Base-by-base conservation (phyloP, 208 protist species). In the Lotmaria passim region DNA sequence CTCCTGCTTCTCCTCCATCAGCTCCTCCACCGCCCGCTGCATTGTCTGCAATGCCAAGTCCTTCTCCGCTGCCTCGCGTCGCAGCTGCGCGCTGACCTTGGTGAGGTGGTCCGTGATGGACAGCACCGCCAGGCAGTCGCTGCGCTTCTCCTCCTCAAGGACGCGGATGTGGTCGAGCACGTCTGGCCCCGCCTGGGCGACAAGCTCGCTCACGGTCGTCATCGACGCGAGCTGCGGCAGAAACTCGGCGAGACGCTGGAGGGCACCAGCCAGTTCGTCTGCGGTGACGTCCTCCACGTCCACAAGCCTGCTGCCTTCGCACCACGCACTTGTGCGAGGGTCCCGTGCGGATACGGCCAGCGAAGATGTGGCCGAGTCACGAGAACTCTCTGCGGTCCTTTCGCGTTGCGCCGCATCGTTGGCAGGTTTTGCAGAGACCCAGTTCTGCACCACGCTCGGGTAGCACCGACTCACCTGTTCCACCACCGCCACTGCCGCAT, bases 121-220 rank as follows among this genome's bases (percentile, higher is more conserved):
- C 26, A 74, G 31, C 51, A 74, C 50, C 30, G 39, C 59, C 36
- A 52, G 34, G 51, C 68, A 66, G 51, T 74, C 68, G 41, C 39
- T 74, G 17, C 43, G 47, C 59, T 62, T 74, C 51, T 74, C 68
- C 51, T 74, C 59, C 39, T 67, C 59, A 41, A 74, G 68, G 51
- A 11, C 31, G 39, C 46, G 68, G 39, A 67, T 58, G 46, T 62
- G 47, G 48, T 61, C 48, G n/a, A 67, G 46, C 50, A 74, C 33
- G 26, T 58, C 67, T 24, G 56, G 36, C 26, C 46, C 67, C 14
- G 57, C 39, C 8, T 52, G 47, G n/a, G 67, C 44, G 10, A 64
- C 28, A 23, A 50, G 7, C 30, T 65, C 38, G 34, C 57, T 47
- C 23, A 26, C 57, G 12, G 56, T 10, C 21, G 48, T 43, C 36